Conservation (phyloP, 768 basidiomycete species). For the Lactarius tabidus region DNA sequence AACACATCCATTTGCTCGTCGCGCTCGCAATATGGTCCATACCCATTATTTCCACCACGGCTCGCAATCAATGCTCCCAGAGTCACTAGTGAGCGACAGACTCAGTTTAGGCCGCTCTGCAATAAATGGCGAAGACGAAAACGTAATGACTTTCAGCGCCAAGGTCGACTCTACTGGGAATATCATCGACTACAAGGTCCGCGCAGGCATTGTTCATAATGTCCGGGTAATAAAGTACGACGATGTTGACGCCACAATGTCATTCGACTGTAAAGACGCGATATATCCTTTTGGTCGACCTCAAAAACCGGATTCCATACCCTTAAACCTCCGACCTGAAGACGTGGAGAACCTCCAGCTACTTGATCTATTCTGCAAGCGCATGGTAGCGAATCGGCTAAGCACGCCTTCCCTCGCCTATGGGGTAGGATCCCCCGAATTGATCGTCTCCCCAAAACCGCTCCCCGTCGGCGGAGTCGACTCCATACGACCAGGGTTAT, state of each 20-base stretch:
- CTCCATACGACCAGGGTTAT: conserved; percentile 24
- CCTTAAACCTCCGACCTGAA: conserved; percentile 5
- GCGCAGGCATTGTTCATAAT: conserved; percentile 71
- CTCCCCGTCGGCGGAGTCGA: conserved; percentile 15
- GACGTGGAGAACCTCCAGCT: conserved; percentile 31
- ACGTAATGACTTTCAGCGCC: conserved; percentile 76
- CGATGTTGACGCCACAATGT: conserved; percentile 53
- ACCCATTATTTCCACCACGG: conserved; percentile 65
- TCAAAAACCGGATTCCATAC: conserved; percentile 9
- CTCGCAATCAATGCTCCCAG: conserved; percentile 71
- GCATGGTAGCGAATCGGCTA: conserved; percentile 10
- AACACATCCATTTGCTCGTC: conserved; percentile 53
- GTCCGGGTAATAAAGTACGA: conserved; percentile 62
- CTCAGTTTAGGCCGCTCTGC: conserved; percentile 45
- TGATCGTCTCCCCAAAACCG: conserved; percentile 32
- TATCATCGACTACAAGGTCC: conserved; percentile 66
- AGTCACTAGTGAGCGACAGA: conserved; percentile 45
- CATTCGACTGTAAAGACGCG: conserved; percentile 18
- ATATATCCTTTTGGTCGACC: conserved; percentile 45
- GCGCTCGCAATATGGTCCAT: conserved; percentile 49
- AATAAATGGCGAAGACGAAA: conserved; percentile 40
- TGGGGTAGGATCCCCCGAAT: neutral
- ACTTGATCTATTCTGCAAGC: conserved; percentile 31
- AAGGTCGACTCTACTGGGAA: conserved; percentile 58
- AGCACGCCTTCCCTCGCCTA: neutral